These are phyloP conservation scores for Lunularia cruciata DNA, from an alignment of 225 moss, liverwort and hornwort species.

Conservation along the genomic window DNA sequence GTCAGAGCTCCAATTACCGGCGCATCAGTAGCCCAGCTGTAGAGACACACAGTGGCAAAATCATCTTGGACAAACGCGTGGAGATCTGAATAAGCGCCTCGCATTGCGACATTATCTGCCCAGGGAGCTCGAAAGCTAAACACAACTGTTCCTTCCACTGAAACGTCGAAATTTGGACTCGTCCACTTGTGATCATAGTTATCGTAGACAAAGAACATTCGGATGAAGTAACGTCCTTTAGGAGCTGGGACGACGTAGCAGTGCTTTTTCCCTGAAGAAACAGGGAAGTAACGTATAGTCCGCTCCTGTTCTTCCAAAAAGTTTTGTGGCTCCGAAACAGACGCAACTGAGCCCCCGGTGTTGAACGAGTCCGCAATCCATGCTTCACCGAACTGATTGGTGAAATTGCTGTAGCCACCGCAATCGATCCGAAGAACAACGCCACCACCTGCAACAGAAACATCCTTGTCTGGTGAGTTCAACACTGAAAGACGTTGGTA, in stretches of 20 bases:
- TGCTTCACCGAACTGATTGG: slow-evolving; percentile 61
- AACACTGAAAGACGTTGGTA: not conserved
- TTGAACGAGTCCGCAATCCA: slow-evolving; percentile 77
- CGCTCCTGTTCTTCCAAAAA: slow-evolving; percentile 59
- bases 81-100: slow-evolving; percentile 76
- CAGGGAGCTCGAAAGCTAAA: slow-evolving; percentile 86
- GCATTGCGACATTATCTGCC: slow-evolving; percentile 38
- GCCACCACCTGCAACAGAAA: slow-evolving; percentile 43
- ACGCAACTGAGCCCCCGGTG: slow-evolving; percentile 61
- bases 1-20: slow-evolving; percentile 80
- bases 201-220: slow-evolving; percentile 89
- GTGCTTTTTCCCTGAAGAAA: slow-evolving; percentile 77
- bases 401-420: slow-evolving; percentile 67
- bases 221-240: slow-evolving; percentile 71
- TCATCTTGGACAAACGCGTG: slow-evolving; percentile 75
- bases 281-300: slow-evolving; percentile 79
- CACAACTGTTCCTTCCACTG: slow-evolving; percentile 88
- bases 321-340: slow-evolving; percentile 47
- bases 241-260: slow-evolving; percentile 85
- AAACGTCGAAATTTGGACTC: slow-evolving; percentile 83
- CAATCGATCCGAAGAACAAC: slow-evolving; percentile 63
- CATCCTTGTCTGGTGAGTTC: not conserved
- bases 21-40: slow-evolving; percentile 76
- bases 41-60: slow-evolving; percentile 73
- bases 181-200: slow-evolving; percentile 75